These are phyloP conservation scores for Pseudoneurospora amorphoporcata DNA, from an alignment of 495 filamentous ascomycete species.

Conservation along the genomic window DNA sequence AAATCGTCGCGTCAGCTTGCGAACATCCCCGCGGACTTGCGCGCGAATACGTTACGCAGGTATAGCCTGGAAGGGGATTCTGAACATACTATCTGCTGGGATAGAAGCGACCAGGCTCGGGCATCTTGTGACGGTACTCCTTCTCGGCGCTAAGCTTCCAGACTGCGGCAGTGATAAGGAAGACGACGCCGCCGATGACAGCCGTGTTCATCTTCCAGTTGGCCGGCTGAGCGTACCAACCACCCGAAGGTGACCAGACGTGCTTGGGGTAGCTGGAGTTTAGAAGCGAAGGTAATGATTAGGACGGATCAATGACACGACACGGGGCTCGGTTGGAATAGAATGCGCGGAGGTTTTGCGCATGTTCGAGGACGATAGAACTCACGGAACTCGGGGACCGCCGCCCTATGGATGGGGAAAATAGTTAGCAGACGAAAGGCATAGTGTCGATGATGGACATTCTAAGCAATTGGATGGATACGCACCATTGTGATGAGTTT, in stretches of 20 bases:
- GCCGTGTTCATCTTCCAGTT: slow-evolving; percentile 96
- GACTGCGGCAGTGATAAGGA: slow-evolving; percentile 61
- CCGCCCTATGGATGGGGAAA: slow-evolving; percentile 38
- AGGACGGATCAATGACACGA: neutral
- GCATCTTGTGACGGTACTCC: slow-evolving; percentile 74
- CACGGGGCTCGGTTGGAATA: neutral
- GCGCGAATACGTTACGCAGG: neutral
- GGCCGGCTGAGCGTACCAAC: slow-evolving; percentile 87
- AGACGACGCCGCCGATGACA: slow-evolving; percentile 60
- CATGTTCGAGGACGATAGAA: slow-evolving; percentile 9
- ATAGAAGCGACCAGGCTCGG: slow-evolving; percentile 78
- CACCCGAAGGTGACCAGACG: slow-evolving; percentile 96
- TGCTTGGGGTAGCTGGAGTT: slow-evolving; percentile 83
- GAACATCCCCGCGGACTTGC: neutral
- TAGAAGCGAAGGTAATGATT: slow-evolving; percentile 1
- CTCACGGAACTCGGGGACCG: slow-evolving; percentile 87
- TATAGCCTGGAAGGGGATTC: neutral
- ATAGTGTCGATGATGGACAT: neutral
- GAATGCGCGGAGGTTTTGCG: slow-evolving; percentile 5
- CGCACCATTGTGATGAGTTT: slow-evolving; percentile 24
- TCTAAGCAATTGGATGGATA: neutral
- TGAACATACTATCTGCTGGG: slow-evolving; percentile 85
- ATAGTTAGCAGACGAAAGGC: neutral
- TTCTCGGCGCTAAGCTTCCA: slow-evolving; percentile 77
- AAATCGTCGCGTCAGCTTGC: neutral